Base-by-base conservation (phyloP, 31 red algal genomes). In the Odonthalia washingtoniensis region DNA sequence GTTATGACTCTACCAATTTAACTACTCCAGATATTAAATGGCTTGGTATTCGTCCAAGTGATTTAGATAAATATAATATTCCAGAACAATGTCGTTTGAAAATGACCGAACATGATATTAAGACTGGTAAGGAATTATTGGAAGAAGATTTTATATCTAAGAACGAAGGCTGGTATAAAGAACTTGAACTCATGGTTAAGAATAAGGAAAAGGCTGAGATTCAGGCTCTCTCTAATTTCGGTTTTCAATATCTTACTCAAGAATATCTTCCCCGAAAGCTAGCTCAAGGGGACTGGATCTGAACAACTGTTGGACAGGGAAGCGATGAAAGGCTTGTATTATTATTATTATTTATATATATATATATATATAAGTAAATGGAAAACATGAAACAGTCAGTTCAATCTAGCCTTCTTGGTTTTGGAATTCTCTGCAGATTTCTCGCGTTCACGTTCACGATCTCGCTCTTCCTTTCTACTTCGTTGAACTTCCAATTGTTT, bases 11-110 rank as follows among this genome's bases (percentile, higher is more conserved):
- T 35, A 91, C 91, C 26, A 97, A 97, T 80, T 78, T 97, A 26
- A 93, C 95, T n/a, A 97, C 95, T 24, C 95, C 95, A 31, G 95
- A 97, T 65, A 97, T 97, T 46, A 97, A 97, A 80, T 97, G 95
- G 95, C 82, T 97, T 16, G 95, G 95, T 1, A 83, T 97, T 36
- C 81, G 95, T 31, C 95, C 95, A 40, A 88, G 87, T 49, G 95
- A 97, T 80, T 37, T 97, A 45, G 83, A 94, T 27, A 90, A 87
- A 67, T 97, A 94, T 40, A 78, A 77, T n/a, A 97, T 97, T 57
- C 95, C 95, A 45, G 95, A 97, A 41, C 90, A 92, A 89, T 97
- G 95, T 80, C 88, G 95, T 9, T 76, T 97, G 70, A 81, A 91
- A 17, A 94, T 97, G 91, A 91, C 91, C 12, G 95, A 94, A 43